These are phyloP conservation scores for Leccinum glutinopallens DNA, from an alignment of 1,284 basidiomycete species.

Conservation along the genomic window DNA sequence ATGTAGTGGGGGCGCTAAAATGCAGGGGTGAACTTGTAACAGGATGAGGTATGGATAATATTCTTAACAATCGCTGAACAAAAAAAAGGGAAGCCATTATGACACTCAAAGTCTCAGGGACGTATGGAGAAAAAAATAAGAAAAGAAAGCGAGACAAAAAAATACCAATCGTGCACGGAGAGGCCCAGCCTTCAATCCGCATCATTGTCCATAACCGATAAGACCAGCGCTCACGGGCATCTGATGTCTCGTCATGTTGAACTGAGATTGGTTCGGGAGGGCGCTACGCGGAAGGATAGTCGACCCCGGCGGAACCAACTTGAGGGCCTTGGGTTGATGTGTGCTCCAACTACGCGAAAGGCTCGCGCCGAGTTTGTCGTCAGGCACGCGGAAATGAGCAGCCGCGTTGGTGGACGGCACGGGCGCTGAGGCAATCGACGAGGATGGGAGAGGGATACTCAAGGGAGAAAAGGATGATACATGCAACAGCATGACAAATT, in stretches of 20 bases:
- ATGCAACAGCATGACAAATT: constrained; percentile 75
- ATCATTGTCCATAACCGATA: constrained; percentile 13
- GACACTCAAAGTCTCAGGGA: constrained; percentile 8
- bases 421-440: constrained; percentile 48
- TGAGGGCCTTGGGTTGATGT: constrained; percentile 47
- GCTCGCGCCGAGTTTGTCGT: constrained; percentile 52
- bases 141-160: constrained; percentile 1
- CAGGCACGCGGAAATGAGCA: constrained; percentile 27
- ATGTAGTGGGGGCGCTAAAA: constrained; percentile 29
- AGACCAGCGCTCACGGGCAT: constrained; percentile 8
- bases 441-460: constrained; percentile 55
- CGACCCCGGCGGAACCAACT: constrained; percentile 38
- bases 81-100: constrained; percentile 8
- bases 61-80: constrained; percentile 24
- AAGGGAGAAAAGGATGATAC: constrained; percentile 75
- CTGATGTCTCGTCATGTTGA: constrained; percentile 41
- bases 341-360: constrained; percentile 65
- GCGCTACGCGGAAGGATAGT: constrained; percentile 55
- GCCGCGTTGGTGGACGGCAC: constrained; percentile 13
- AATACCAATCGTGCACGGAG: constrained; percentile 19
- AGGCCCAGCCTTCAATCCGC: constrained; percentile 37
- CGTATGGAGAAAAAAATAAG: constrained; percentile 1
- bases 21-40: constrained; percentile 20
- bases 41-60: constrained; percentile 16
- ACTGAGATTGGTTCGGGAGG: constrained; percentile 50